A percentile compares a stretch with the other conserved stretches of the same genome.
phyloP scores from a whole-genome alignment of 768 basidiomycete species.

The Amanita subjunquillea region DNA sequence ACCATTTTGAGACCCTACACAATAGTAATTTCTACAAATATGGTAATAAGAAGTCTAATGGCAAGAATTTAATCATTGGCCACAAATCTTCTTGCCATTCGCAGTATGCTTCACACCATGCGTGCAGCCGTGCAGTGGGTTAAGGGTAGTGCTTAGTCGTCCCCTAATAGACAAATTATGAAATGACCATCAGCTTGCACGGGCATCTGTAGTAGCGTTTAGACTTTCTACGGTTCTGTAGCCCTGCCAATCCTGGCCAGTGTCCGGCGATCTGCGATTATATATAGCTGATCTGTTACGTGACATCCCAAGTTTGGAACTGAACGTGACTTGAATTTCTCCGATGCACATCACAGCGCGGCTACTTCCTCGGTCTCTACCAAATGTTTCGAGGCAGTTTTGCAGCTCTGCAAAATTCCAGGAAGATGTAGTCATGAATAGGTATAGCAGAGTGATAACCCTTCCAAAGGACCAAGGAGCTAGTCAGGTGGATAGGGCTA shows the following conservation, averaged over 20 bases:
- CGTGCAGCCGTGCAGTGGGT: too few species aligned
- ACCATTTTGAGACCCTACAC: not conserved
- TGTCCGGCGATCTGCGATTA: not conserved
- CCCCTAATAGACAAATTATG: too few species aligned
- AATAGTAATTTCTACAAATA: not conserved
- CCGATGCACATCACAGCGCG: slow-evolving; percentile 13
- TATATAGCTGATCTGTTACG: not conserved
- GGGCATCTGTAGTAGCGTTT: not conserved
- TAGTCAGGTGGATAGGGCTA: slow-evolving; percentile 51
- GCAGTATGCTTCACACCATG: too few species aligned
- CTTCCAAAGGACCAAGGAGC: slow-evolving; percentile 93
- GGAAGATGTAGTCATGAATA: slow-evolving; percentile 41
- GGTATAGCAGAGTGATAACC: slow-evolving; percentile 76
- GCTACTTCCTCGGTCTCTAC: slow-evolving; percentile 14
- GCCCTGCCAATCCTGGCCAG: not conserved
- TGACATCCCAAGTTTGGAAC: not conserved
- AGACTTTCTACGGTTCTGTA: not conserved
- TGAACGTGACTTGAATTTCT: not conserved
- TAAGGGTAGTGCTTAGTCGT: too few species aligned
- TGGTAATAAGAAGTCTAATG: too few species aligned
- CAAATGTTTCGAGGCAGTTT: slow-evolving; percentile 25
- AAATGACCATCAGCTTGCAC: too few species aligned
- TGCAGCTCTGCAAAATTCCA: slow-evolving; percentile 27
- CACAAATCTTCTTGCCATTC: too few species aligned
- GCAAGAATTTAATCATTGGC: too few species aligned